Evolutionary conservation across 2,329 filamentous ascomycete species (phyloP), one percentile per base, ranked within the genome.

Genomic region (Pestalotiopsis sp.): DNA sequence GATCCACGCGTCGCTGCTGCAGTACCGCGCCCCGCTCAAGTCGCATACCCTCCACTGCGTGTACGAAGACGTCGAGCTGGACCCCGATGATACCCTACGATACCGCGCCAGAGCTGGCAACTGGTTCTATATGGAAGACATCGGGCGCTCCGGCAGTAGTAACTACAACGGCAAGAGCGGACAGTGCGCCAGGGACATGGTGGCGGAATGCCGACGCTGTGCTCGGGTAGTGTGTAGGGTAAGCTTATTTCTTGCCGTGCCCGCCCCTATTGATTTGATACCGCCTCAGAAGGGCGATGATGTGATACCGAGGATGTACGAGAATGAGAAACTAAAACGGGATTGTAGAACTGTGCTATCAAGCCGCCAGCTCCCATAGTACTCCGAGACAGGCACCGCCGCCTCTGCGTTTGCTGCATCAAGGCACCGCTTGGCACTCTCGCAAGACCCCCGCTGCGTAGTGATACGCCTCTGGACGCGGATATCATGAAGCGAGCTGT

Each of bases 101-200:
- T 89, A 87, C 74, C 85, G 88, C 36, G 85, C 87, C 59, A 83
- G 87, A 67, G 86, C 87, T 39, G 82, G 83, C 69, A 87, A 88
- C 77, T 89, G 86, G 86, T 86, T 84, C 75, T 88, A 89, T 74
- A 87, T 90, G 82, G 84, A 88, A 70, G 84, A 88, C 67, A 82
- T 82, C 58, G 81, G 82, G 41, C 73, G 80, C 57, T 72, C 77
- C 79, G 65, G 75, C 88, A 72, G 88, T 81, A 73, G 88, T 81
- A 73, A 86, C 67, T 84, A 83, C 73, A 82, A 85, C 71, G 91
- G 92, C 66, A 95, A 93, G 80, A 86, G 92, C 36, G 91, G 92
- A 4, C 86, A 87, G 74, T 98, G 95, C 78, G 95, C 95, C 25
- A 87, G 93, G 70, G 95, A 98, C 79, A 88, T 97, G 88, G 95